phyloP scores from a whole-genome alignment of 1,284 basidiomycete species.

The Cryptococcus sp. region DNA sequence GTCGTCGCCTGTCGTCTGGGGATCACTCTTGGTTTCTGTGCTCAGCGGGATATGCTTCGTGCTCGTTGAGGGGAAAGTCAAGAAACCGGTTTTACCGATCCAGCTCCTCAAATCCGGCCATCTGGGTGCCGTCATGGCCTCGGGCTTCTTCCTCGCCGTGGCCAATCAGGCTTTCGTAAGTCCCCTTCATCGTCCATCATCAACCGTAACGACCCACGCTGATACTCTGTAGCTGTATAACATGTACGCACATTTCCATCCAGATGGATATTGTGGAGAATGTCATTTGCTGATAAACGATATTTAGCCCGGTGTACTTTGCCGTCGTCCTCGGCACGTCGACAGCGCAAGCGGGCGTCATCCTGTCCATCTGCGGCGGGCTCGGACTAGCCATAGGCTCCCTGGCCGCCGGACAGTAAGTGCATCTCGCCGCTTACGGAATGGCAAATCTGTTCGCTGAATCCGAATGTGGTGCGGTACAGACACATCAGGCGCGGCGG shows the following conservation, averaged over 20 bases:
- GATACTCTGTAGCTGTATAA: slow-evolving; percentile 28
- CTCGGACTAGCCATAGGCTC: slow-evolving; percentile 78
- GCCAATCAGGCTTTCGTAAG: slow-evolving; percentile 67
- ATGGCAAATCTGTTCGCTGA: neutral
- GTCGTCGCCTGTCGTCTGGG: slow-evolving; percentile 69
- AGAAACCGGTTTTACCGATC: slow-evolving; percentile 79
- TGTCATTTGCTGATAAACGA: neutral
- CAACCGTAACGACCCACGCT: neutral
- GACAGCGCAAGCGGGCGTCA: slow-evolving; percentile 53
- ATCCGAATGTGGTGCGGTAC: neutral
- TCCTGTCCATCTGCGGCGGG: slow-evolving; percentile 70
- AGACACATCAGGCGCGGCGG: slow-evolving; percentile 50
- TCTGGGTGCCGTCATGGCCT: slow-evolving; percentile 55
- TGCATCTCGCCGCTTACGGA: neutral
- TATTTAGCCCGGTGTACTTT: slow-evolving; percentile 49
- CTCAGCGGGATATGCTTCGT: slow-evolving; percentile 64
- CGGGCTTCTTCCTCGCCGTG: slow-evolving; percentile 61
- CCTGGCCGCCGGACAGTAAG: slow-evolving; percentile 79
- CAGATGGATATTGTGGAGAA: neutral
- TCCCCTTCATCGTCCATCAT: slow-evolving; percentile 2
- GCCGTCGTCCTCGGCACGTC: slow-evolving; percentile 46
- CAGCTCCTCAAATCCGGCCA: slow-evolving; percentile 70
- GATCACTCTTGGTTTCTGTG: slow-evolving; percentile 62
- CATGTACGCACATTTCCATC: slow-evolving; percentile 18
- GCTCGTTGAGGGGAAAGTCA: slow-evolving; percentile 69